A percentile compares a stretch with the other conserved stretches of the same genome.
Evolutionary conservation across 2,329 filamentous ascomycete species (phyloP).

Genomic region (Fusarium haematococcum): DNA sequence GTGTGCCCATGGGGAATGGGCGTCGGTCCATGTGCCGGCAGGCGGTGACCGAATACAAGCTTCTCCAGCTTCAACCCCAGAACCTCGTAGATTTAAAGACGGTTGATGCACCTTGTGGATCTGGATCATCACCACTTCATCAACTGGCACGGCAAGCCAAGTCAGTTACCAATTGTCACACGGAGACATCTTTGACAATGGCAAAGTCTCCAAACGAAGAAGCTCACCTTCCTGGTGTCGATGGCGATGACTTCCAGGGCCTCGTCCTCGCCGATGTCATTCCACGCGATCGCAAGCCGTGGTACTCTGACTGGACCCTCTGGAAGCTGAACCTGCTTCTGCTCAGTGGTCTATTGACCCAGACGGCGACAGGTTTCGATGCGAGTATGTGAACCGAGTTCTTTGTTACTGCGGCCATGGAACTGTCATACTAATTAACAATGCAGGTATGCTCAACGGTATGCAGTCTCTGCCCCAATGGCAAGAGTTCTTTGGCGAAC

Average conservation of each 20-base stretch:
- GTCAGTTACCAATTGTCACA: background rate
- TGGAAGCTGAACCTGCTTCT: slow-evolving; percentile 49
- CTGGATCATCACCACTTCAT: background rate
- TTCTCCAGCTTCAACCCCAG: slow-evolving; percentile 6
- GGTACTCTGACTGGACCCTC: slow-evolving; percentile 39
- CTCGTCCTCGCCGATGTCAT: slow-evolving; percentile 42
- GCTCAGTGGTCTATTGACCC: slow-evolving; percentile 47
- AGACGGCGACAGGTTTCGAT: slow-evolving; percentile 47
- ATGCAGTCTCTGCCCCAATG: slow-evolving; percentile 49
- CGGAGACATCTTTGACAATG: background rate
- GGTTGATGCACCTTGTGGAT: background rate
- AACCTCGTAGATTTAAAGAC: slow-evolving; percentile 27
- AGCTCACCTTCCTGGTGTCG: slow-evolving; percentile 18
- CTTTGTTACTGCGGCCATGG: background rate
- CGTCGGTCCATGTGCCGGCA: slow-evolving; percentile 22
- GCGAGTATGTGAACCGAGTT: background rate
- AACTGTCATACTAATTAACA: slow-evolving; percentile 24
- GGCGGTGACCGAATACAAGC: background rate
- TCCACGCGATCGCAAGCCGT: slow-evolving; percentile 35
- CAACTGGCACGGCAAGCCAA: background rate
- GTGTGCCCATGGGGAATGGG: slow-evolving; percentile 1
- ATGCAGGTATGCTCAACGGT: slow-evolving; percentile 48
- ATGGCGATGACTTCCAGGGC: slow-evolving; percentile 37
- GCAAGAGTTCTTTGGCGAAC: slow-evolving; percentile 45
- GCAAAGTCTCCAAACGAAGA: slow-evolving; percentile 25